A percentile compares a stretch with the other conserved stretches of the same genome.
phyloP scores from a whole-genome alignment of 352 stramenopile genomes.

The Lagenidium sp. region DNA sequence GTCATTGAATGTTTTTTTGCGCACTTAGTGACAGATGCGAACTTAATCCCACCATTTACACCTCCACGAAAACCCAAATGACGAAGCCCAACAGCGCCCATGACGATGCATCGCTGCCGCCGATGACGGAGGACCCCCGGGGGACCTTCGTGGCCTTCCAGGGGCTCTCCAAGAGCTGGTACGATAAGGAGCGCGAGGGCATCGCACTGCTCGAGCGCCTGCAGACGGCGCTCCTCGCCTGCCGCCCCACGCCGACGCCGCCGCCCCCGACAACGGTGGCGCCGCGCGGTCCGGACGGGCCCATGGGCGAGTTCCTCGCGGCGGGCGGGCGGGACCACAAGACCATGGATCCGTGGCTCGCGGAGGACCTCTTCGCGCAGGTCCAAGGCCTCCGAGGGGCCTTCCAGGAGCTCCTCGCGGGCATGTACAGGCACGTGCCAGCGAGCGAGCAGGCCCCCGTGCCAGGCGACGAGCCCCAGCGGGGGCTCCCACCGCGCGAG shows the following conservation, averaged over 20 bases:
- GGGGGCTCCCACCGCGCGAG: constrained; percentile 31
- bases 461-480: not conserved
- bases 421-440: constrained; percentile 39
- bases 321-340: constrained; percentile 18
- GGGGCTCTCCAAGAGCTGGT: constrained; percentile 35
- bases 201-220: constrained; percentile 60
- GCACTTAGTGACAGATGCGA: constrained; percentile 8
- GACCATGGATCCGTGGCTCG: constrained; percentile 53
- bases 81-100: constrained; percentile 9
- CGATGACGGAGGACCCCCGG: constrained; percentile 1
- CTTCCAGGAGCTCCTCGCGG: constrained; percentile 41
- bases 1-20: no score
- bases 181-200: constrained; percentile 50
- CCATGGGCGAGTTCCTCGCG: constrained; percentile 15
- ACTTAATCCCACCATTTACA: constrained; percentile 11
- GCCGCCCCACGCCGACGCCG: constrained; percentile 15
- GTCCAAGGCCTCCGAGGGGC: constrained; percentile 30
- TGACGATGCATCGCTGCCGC: not conserved
- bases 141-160: constrained; percentile 34
- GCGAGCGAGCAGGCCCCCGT: not conserved
- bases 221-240: constrained; percentile 45
- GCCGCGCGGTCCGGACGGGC: no score
- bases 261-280: not conserved
- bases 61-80: not conserved
- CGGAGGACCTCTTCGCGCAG: constrained; percentile 58